These are phyloP conservation scores for Arthrobotrys conoides DNA, from an alignment of 2,329 filamentous ascomycete species.

Conservation along the genomic window DNA sequence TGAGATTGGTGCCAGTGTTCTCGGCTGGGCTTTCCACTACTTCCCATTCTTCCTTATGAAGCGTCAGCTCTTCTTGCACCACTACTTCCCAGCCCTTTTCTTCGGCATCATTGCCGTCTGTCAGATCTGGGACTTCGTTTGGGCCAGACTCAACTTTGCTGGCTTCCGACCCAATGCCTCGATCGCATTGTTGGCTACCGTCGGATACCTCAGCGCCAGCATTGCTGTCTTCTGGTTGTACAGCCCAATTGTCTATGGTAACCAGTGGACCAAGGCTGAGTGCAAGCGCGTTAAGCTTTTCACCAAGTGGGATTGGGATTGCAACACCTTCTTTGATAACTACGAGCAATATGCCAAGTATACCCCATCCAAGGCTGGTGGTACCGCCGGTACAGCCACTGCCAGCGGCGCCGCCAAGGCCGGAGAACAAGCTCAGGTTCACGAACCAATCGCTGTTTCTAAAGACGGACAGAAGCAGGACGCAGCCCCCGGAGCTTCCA, in stretches of 20 bases:
- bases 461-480: conserved; percentile 1
- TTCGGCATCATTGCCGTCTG: conserved; percentile 91
- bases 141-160: conserved; percentile 78
- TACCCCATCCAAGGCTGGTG: conserved; percentile 48
- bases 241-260: conserved; percentile 91
- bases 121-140: conserved; percentile 88
- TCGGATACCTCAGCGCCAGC: conserved; percentile 80
- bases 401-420: conserved; percentile 32
- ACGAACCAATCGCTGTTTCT: conserved; percentile 56
- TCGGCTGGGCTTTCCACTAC: conserved; percentile 98
- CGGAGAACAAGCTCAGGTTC: conserved; percentile 47
- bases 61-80: conserved; percentile 96
- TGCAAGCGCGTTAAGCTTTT: conserved; percentile 91
- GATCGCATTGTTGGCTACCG: conserved; percentile 80
- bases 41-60: conserved; percentile 99
- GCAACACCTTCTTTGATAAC: conserved; percentile 80
- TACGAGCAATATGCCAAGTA: conserved; percentile 55
- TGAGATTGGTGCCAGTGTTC: conserved; percentile 88
- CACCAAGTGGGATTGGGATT: conserved; percentile 95
- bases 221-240: conserved; percentile 86
- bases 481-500: conserved; percentile 31
- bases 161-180: conserved; percentile 79
- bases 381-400: conserved; percentile 30
- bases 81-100: conserved; percentile 97
- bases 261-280: conserved; percentile 89